phyloP scores from a whole-genome alignment of 2,329 filamentous ascomycete genomes.

The Ophiostoma sp. region DNA sequence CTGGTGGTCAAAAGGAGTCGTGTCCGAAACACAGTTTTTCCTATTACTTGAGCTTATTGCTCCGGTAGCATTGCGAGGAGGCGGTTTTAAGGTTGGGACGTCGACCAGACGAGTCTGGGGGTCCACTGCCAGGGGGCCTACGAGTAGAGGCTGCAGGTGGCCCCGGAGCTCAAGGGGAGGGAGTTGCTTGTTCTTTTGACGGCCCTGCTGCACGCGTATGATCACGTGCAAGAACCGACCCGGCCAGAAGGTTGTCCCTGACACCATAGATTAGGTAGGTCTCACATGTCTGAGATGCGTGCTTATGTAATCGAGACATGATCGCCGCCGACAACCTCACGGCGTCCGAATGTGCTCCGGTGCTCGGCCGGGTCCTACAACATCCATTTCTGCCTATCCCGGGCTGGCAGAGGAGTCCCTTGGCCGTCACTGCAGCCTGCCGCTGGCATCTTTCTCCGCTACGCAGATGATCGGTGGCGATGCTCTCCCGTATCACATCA shows the following conservation, averaged over 20 bases:
- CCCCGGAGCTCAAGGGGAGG: not conserved
- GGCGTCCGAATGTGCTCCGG: no score
- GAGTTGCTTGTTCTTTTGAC: no score
- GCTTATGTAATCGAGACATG: no score
- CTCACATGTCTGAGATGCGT: not conserved
- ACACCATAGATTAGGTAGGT: not conserved
- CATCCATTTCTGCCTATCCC: no score
- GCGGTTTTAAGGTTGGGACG: conserved; percentile 5
- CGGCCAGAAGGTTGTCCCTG: not conserved
- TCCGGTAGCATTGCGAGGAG: not conserved
- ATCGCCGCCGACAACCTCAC: no score
- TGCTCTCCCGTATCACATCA: no score
- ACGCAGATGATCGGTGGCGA: no score
- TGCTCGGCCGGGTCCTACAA: no score
- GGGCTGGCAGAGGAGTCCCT: no score
- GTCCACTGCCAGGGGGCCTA: not conserved
- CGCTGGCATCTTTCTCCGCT: no score
- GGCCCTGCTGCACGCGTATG: not conserved
- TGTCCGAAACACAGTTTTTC: conserved; percentile 20
- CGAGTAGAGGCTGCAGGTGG: not conserved
- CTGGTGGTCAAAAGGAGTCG: conserved; percentile 17
- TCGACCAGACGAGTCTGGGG: not conserved
- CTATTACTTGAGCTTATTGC: not conserved
- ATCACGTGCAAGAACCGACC: not conserved
- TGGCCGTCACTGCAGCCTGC: no score